Conservation (phyloP, 805 yeast species). For the Metschnikowia arizonensis region DNA sequence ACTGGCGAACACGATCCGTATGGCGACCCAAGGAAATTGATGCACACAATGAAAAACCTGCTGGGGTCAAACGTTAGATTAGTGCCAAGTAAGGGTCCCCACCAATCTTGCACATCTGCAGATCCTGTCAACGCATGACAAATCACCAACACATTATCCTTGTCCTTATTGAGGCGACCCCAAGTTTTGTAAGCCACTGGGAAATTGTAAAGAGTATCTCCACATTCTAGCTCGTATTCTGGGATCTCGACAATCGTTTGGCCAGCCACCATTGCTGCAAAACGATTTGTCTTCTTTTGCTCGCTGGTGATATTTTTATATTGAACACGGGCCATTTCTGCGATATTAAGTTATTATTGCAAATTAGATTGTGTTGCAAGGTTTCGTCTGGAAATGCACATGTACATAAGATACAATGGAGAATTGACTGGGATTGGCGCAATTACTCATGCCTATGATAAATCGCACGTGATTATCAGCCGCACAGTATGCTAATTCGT, state of each 20-base stretch:
- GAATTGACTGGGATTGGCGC: slow-evolving; percentile 4
- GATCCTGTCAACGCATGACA: slow-evolving; percentile 97
- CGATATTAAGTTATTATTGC: background rate
- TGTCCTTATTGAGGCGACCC: slow-evolving; percentile 73
- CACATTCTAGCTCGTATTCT: slow-evolving; percentile 71
- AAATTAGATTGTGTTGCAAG: background rate
- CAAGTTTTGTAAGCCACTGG: slow-evolving; percentile 96
- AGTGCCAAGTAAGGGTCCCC: slow-evolving; percentile 93
- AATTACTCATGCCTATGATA: slow-evolving; percentile 11
- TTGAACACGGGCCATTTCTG: background rate
- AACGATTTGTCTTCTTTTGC: slow-evolving; percentile 59
- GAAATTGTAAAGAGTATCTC: slow-evolving; percentile 63
- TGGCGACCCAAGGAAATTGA: slow-evolving; percentile 94
- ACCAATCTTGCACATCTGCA: slow-evolving; percentile 94
- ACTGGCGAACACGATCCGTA: slow-evolving; percentile 94
- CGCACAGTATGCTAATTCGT: background rate
- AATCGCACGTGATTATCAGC: slow-evolving; percentile 12
- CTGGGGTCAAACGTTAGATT: slow-evolving; percentile 89
- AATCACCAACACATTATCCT: slow-evolving; percentile 79
- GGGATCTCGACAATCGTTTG: slow-evolving; percentile 82
- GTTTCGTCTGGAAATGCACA: background rate
- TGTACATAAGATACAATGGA: background rate
- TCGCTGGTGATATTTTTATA: slow-evolving; percentile 41
- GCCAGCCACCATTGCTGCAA: slow-evolving; percentile 61
- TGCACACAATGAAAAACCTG: slow-evolving; percentile 77